Conservation (phyloP, 2,329 filamentous ascomycete genomes). For the Calonectria pseudoreteaudii region DNA sequence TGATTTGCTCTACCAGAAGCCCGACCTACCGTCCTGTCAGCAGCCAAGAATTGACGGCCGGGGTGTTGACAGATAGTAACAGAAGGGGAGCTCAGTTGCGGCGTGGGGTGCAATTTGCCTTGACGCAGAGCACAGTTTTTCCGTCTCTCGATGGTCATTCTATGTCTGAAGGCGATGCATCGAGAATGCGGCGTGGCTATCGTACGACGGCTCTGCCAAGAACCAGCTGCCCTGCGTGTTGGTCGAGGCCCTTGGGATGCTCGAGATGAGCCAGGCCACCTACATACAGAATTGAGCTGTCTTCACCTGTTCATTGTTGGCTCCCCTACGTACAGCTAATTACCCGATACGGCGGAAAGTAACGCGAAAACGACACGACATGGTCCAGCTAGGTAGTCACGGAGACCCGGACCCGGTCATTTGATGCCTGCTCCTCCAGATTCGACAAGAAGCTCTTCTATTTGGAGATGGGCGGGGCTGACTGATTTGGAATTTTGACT, state of each 20-base stretch:
- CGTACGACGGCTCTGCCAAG: slow-evolving; percentile 39
- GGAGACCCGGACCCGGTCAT: slow-evolving; percentile 12
- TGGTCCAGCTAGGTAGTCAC: slow-evolving; percentile 18
- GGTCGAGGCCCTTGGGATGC: slow-evolving; percentile 25
- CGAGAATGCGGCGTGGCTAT: slow-evolving; percentile 27
- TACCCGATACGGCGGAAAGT: slow-evolving; percentile 21
- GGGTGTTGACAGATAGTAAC: slow-evolving; percentile 27
- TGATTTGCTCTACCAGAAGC: slow-evolving; percentile 27
- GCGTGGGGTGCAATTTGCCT: slow-evolving; percentile 32
- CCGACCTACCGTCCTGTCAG: slow-evolving; percentile 22
- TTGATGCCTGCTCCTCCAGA: slow-evolving; percentile 29
- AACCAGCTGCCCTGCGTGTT: slow-evolving; percentile 30
- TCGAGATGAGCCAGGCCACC: slow-evolving; percentile 24
- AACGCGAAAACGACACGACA: slow-evolving; percentile 27
- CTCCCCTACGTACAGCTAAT: slow-evolving; percentile 13
- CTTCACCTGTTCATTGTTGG: slow-evolving; percentile 5
- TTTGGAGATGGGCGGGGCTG: slow-evolving; percentile 35
- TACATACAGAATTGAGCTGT: background rate
- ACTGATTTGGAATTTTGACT: slow-evolving; percentile 32
- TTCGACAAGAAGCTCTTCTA: slow-evolving; percentile 34
- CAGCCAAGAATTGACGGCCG: slow-evolving; percentile 18
- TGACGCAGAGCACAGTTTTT: slow-evolving; percentile 28
- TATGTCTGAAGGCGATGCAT: slow-evolving; percentile 14
- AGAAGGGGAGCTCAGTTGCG: slow-evolving; percentile 30
- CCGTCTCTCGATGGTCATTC: slow-evolving; percentile 12